Percentiles rank a stretch among this genome's conserved stretches.
Conservation (phyloP, 192 early-diverging fungal genomes). For the Ambispora gerdemannii region DNA sequence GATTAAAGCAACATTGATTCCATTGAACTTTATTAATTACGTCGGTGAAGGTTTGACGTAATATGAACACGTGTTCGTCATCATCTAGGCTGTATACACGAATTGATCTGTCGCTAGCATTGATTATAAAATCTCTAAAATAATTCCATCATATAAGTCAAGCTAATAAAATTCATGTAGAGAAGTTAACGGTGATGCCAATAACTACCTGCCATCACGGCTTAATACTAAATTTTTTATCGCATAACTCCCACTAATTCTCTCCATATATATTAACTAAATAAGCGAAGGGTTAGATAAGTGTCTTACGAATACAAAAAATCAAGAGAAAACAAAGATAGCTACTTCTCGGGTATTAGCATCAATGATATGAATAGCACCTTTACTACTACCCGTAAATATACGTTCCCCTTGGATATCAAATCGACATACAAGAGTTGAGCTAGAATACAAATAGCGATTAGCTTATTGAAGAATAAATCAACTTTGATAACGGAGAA, state of each 20-base stretch:
- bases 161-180: background rate
- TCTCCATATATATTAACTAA: slow-evolving; percentile 38
- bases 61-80: slow-evolving; percentile 43
- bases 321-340: background rate
- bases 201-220: slow-evolving; percentile 58
- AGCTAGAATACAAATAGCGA: background rate
- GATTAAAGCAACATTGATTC: slow-evolving; percentile 83
- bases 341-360: slow-evolving; percentile 39
- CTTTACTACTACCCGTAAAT: slow-evolving; percentile 67
- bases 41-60: slow-evolving; percentile 77
- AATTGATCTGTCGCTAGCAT: slow-evolving; percentile 76
- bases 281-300: slow-evolving; percentile 21
- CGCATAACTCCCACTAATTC: slow-evolving; percentile 38
- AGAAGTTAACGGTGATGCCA: background rate
- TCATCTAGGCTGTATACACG: slow-evolving; percentile 60
- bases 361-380: slow-evolving; percentile 61
- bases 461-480: background rate
- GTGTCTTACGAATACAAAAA: background rate
- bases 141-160: background rate
- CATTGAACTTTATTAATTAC: slow-evolving; percentile 88
- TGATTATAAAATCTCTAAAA: slow-evolving; percentile 70
- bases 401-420: slow-evolving; percentile 50
- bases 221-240: slow-evolving; percentile 67
- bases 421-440: slow-evolving; percentile 36
- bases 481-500: background rate